Evolutionary conservation across 768 basidiomycete genomes (phyloP), one percentile per base, ranked within the genome.

Genomic region (Leccinellum rugosiceps): DNA sequence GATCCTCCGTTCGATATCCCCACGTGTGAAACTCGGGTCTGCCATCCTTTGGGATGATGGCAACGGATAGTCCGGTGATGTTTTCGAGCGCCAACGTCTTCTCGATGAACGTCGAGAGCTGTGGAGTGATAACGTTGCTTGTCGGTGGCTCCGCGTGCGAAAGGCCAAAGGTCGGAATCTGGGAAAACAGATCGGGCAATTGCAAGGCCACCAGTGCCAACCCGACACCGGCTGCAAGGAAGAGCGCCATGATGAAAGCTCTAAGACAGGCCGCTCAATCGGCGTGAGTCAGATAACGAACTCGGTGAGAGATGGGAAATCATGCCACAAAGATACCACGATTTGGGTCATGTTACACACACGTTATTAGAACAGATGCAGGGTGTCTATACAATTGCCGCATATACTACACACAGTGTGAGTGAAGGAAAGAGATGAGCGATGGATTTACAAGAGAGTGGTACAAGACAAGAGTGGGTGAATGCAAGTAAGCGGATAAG

Each of bases 1-100:
- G 71, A 4, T 66, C 67, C 58, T 78, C 77, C 4, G 72, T 70
- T 19, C 63, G 66, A 19, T 67, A 65, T 7, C 77, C 77, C 71
- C 72, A 78, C 1, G 68, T 47, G n/a, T 58, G 69, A 35, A 65
- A 71, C 53, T 76, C 72, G 11, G 67, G 54, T 23, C 57, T 45
- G 6, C 69, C 72, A 26, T 68, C 32, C 31, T 62, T 64, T 10
- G 58, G 56, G 8, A 73, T 54, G 44, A 76, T 49, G 3, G 65
- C 68, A 23, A 75, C 34, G 2, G 74, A 69, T 15, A 75, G 53
- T 2, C 75, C 74, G 6, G 64, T 65, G 38, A 74, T 59, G 38
- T 70, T 71, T 51, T 60, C 65, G 5, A 55, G 38, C 15, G 58
- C 52, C 44, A 69, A 50, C 13, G 56, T 63, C 8, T 62, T 30